Conservation (phyloP, 306 rosid species). For the Rubus idaeus region DNA sequence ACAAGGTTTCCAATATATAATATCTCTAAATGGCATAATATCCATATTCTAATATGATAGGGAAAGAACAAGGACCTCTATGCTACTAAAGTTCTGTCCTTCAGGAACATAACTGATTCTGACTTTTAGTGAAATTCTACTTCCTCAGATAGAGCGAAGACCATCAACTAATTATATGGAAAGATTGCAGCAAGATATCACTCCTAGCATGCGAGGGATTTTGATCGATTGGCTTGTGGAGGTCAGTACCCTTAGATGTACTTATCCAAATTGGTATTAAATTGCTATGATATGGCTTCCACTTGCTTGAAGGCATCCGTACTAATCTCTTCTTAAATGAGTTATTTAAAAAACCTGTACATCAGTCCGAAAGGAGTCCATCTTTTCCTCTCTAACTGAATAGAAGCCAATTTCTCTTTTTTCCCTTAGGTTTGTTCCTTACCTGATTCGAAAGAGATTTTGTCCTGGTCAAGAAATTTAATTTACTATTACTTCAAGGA, state of each 20-base stretch:
- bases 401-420: not conserved
- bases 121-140: slow-evolving; percentile 14
- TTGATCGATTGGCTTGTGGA: slow-evolving; percentile 93
- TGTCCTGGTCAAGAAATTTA: not conserved
- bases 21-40: not conserved
- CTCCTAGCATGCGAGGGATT: slow-evolving; percentile 75
- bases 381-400: not conserved
- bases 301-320: not conserved
- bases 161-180: slow-evolving; percentile 63
- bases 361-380: not conserved
- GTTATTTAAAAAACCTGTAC: not conserved
- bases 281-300: not conserved
- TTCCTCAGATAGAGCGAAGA: slow-evolving; percentile 63
- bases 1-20: not conserved
- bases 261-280: not conserved
- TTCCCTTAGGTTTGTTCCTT: not conserved
- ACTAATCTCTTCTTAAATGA: not conserved
- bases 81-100: not conserved
- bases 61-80: slow-evolving; percentile 12
- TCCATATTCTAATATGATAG: not conserved
- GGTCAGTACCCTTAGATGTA: slow-evolving; percentile 43
- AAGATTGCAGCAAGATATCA: slow-evolving; percentile 65
- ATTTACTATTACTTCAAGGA: slow-evolving; percentile 5
- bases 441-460: not conserved
- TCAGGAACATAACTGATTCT: slow-evolving; percentile 16